Conservation (phyloP, 73 alveolate genomes). For the Paramecium tetraurelia region DNA sequence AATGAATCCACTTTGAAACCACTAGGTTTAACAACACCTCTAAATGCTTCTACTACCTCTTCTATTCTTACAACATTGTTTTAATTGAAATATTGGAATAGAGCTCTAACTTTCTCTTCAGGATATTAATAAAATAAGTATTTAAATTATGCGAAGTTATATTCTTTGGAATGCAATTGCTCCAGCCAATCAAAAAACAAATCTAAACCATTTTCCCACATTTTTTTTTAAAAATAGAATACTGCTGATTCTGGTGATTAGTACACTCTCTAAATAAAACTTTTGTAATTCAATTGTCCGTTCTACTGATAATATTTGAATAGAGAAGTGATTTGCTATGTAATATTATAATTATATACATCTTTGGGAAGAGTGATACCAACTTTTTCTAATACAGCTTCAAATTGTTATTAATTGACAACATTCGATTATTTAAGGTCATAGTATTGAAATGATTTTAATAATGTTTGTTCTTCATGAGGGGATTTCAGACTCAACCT, state of each 20-base stretch:
- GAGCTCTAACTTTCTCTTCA: conserved; percentile 20
- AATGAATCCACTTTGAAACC: neutral
- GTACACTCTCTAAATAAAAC: neutral
- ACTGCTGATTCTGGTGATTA: conserved; percentile 12
- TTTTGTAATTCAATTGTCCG: conserved; percentile 2
- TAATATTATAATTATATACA: neutral
- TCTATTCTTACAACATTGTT: neutral
- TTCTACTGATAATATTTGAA: neutral
- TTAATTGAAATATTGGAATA: neutral
- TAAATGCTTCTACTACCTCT: conserved; percentile 20
- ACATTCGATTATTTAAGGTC: neutral
- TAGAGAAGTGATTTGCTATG: neutral
- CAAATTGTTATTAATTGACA: neutral
- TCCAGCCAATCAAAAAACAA: neutral
- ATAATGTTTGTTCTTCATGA: neutral
- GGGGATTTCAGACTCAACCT: neutral
- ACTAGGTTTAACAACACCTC: neutral
- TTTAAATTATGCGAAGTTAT: neutral
- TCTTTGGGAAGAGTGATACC: neutral
- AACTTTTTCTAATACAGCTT: neutral
- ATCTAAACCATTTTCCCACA: neutral
- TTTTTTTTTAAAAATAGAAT: neutral
- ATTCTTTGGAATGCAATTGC: neutral
- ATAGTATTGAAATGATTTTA: neutral
- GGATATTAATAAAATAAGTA: neutral